Evolutionary conservation across 202 grass and related monocot species (phyloP), one percentile per base, ranked within the genome.

Genomic region (Tripidium arundinaceum): DNA sequence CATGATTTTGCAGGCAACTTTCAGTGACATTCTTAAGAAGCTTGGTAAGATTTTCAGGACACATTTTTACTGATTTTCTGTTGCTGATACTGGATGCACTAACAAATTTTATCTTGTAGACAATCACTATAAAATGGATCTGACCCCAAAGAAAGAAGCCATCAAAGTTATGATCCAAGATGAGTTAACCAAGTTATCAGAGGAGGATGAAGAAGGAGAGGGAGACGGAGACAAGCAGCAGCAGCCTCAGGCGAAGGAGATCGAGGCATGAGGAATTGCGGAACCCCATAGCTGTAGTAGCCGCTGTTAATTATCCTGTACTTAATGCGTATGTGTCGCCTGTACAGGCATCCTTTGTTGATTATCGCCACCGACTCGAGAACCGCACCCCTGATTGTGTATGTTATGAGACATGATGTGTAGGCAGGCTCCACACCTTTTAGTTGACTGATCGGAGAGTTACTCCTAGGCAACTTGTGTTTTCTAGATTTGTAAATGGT

Each of bases 161-260:
- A 85, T 99, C 60, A 99, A 99, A 75, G 50, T 93, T 28, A 81
- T 99, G 86, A 97, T 99, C 76, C 93, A 99, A 87, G 90, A 99
- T 46, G 97, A 99, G 83, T 36, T 99, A 21, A 93, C 89, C 19
- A 97, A 83, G 79, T 68, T 93, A 26, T 90, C 97, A 6, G 91
- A 99, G 26, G 88, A 86, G 7, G 90, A 96, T 39, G 90, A 93
- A 16, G 90, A 92, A 11, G 89, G 88, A 29, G 88, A 96, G n/a
- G 78, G 83, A 24, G 50, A 83, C 0, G 86, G 84, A 67, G 87
- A 91, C 24, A 78, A 89, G 31, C 62, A 89, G n/a, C 11, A 67
- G 37, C 71, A 73, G 62, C 85, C 37, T 68, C 36, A 74, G 63
- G 71, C 40, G 15, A 85, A 84, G 57, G 72, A 87, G 82, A 41